phyloP scores from a whole-genome alignment of 129 eudicot species.

The Pittosporum tobira region DNA sequence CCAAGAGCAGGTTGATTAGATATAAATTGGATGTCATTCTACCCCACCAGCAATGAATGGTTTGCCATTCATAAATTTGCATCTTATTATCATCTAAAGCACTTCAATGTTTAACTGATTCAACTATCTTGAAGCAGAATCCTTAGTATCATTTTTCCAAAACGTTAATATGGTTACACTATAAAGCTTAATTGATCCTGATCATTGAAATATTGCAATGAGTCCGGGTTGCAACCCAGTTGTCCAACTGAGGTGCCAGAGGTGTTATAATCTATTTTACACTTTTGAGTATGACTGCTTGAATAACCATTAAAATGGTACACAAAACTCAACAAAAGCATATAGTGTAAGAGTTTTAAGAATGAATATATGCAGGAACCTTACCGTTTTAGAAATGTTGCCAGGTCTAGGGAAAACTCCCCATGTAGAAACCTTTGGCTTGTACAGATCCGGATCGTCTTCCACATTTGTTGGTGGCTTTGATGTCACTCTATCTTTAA shows the following conservation, averaged over 20 bases:
- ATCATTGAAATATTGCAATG: background rate
- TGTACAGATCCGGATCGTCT: conserved; percentile 56
- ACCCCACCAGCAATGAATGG: background rate
- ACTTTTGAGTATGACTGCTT: background rate
- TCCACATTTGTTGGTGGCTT: conserved; percentile 25
- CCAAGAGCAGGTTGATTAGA: background rate
- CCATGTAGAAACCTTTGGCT: conserved; percentile 93
- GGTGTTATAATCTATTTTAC: background rate
- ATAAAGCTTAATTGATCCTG: background rate
- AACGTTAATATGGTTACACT: background rate
- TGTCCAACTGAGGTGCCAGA: too few species aligned
- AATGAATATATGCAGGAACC: conserved; percentile 13
- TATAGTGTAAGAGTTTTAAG: background rate
- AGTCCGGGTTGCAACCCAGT: too few species aligned
- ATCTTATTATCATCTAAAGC: background rate
- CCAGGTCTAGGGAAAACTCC: conserved; percentile 83
- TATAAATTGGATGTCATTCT: too few species aligned
- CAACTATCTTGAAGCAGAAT: background rate
- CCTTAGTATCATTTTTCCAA: background rate
- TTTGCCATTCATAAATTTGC: background rate
- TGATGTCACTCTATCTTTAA: conserved; percentile 28
- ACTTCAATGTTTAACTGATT: too few species aligned
- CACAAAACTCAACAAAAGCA: background rate
- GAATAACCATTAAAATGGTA: background rate
- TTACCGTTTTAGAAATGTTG: conserved; percentile 71